Base-by-base conservation (phyloP, 805 yeast genomes). In the Teunomyces atbi region DNA sequence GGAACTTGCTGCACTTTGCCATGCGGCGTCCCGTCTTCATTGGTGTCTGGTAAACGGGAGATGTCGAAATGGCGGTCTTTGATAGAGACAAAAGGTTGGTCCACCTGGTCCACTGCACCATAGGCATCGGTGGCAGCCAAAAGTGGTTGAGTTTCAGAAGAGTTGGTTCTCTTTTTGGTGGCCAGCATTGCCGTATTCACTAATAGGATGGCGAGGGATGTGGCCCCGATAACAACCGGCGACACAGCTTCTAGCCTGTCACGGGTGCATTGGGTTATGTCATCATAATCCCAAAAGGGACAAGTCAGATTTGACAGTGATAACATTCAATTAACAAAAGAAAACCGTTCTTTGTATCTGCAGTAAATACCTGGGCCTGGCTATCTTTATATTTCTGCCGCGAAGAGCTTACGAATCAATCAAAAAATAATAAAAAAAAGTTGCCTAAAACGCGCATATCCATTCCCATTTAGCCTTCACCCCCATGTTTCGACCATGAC, bases 21-120 rank as follows among this genome's bases (percentile, higher is more conserved):
- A 49, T 81, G 82, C 6, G 83, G 79, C 8, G 77, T 73, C 5
- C 89, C 90, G 61, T 83, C 83, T 7, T 74, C 73, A 48, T 77
- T 77, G 2, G 76, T 65, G 13, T 82, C 77, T 11, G 76, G 68
- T 30, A 86, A 60, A 16, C 77, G 74, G 15, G 77, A 71, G 27
- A 86, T 73, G 53, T 86, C 86, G 53, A 86, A 86, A 61, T 86
- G 94, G 38, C 77, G 77, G 27, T 78, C 78, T 36, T 81, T 75
- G 33, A 80, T 63, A 47, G 57, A 58, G 13, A 48, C 52, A 20
- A 45, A 47, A 5, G 62, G 59, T 26, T 41, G 23, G 18, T 10
- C n/a, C 3, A 45, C 28, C n/a, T 42, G 20, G 32, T 42, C 39
- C 20, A 44, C 29, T 20, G 73, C 51, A 27, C 72, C 74, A 47